phyloP scores from a whole-genome alignment of 352 stramenopile genomes.

The Hyaloperonospora arabidopsidis region DNA sequence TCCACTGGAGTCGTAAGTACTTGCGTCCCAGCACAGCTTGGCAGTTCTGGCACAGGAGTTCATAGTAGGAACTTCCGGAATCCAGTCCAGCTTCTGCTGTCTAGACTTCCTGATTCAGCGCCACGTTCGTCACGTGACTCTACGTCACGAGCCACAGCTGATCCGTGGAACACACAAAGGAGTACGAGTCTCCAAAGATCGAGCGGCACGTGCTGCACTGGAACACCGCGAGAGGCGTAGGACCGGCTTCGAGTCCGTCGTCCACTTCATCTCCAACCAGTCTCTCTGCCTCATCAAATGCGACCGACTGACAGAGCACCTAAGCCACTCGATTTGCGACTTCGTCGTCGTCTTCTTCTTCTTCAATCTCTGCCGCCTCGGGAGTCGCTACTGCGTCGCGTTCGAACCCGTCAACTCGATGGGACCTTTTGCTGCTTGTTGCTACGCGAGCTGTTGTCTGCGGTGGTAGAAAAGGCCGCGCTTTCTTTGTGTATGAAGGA shows the following conservation, averaged over 20 bases:
- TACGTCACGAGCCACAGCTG: constrained; percentile 68
- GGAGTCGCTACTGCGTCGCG: constrained; percentile 16
- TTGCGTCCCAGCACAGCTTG: constrained; percentile 67
- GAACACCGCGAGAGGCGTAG: constrained; percentile 63
- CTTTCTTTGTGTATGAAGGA: constrained; percentile 30
- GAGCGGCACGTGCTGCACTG: constrained; percentile 76
- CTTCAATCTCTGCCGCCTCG: constrained; percentile 34
- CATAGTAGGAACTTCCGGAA: constrained; percentile 60
- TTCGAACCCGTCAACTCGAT: constrained; percentile 1
- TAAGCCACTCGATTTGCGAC: constrained; percentile 12
- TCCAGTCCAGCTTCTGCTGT: constrained; percentile 48
- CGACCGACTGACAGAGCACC: constrained; percentile 17
- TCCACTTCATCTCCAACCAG: neutral
- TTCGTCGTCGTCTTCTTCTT: constrained; percentile 26
- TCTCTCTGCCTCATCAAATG: constrained; percentile 40
- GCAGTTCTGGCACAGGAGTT: constrained; percentile 75
- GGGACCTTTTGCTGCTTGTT: constrained; percentile 6
- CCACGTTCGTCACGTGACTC: constrained; percentile 63
- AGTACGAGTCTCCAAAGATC: constrained; percentile 80
- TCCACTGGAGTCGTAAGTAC: constrained; percentile 64
- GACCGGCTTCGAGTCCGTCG: constrained; percentile 8
- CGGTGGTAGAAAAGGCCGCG: constrained; percentile 14
- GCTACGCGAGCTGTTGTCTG: constrained; percentile 9
- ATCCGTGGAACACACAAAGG: constrained; percentile 69
- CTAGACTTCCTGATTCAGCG: constrained; percentile 31